A percentile compares a stretch with the other conserved stretches of the same genome.
phyloP scores from a whole-genome alignment of 345 rosid genomes.

The Arabis alpina region DNA sequence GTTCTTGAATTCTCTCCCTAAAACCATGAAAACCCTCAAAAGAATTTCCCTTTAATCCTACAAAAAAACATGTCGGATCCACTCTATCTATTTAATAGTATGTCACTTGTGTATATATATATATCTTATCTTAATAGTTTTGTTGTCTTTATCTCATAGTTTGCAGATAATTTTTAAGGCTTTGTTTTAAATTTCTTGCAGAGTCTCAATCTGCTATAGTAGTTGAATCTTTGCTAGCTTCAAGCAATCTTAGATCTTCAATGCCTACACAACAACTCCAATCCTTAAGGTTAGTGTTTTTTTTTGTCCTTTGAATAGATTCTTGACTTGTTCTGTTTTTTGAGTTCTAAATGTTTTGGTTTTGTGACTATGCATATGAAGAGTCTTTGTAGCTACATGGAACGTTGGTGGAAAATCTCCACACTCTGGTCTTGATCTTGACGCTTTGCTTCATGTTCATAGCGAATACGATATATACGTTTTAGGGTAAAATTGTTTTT shows the following conservation, averaged over 20 bases:
- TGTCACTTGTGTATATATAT: constrained; percentile 24
- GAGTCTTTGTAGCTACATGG: constrained; percentile 97
- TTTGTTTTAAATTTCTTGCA: constrained; percentile 41
- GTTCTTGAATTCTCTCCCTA: constrained; percentile 34
- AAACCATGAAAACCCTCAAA: constrained; percentile 28
- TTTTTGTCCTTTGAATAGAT: background rate
- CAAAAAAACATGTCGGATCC: constrained; percentile 41
- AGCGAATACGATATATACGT: constrained; percentile 76
- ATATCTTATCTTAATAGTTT: background rate
- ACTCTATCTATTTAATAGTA: constrained; percentile 36
- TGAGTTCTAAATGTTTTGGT: constrained; percentile 10
- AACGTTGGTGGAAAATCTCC: constrained; percentile 96
- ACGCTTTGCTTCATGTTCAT: constrained; percentile 65
- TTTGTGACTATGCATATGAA: constrained; percentile 35
- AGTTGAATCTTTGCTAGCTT: constrained; percentile 51
- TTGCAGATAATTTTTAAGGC: constrained; percentile 7
- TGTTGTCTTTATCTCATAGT: constrained; percentile 16
- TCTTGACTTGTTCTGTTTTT: constrained; percentile 32
- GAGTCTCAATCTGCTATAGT: constrained; percentile 54
- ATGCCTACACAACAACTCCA: constrained; percentile 55
- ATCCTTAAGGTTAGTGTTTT: constrained; percentile 53
- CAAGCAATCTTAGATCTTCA: constrained; percentile 41
- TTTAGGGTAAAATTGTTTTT: constrained; percentile 59
- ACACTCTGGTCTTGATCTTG: constrained; percentile 60
- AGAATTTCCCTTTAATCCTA: constrained; percentile 33